Conservation (phyloP, 306 rosid genomes). For the Albizia julibrissin region DNA sequence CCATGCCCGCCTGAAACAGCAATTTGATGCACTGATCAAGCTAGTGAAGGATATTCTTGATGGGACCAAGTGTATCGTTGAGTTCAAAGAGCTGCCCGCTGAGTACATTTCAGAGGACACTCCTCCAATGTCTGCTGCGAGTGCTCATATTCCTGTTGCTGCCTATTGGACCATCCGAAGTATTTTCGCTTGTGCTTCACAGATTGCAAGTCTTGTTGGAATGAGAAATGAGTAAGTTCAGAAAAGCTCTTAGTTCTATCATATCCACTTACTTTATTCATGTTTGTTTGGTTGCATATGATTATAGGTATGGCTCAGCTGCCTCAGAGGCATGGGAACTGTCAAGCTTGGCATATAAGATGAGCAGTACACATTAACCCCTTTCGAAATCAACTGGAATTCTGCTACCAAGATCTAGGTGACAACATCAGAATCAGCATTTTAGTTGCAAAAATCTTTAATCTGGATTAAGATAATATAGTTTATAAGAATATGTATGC, state of each 20-base stretch:
- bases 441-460: not conserved
- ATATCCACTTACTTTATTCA: not conserved
- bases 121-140: slow-evolving; percentile 42
- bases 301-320: slow-evolving; percentile 41
- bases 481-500: not conserved
- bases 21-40: slow-evolving; percentile 40
- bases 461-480: not conserved
- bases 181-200: slow-evolving; percentile 48
- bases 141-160: slow-evolving; percentile 53
- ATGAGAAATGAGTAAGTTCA: slow-evolving; percentile 47
- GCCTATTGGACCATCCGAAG: slow-evolving; percentile 57
- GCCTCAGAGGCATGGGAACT: slow-evolving; percentile 55
- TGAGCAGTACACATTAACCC: slow-evolving; percentile 42
- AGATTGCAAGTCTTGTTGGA: slow-evolving; percentile 43
- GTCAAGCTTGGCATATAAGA: slow-evolving; percentile 58
- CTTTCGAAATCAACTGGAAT: slow-evolving; percentile 43
- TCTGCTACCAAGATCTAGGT: slow-evolving; percentile 50
- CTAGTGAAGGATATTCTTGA: slow-evolving; percentile 39
- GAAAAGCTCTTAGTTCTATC: not conserved
- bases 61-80: slow-evolving; percentile 42
- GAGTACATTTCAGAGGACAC: slow-evolving; percentile 51
- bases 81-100: slow-evolving; percentile 40
- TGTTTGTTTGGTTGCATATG: too few relatives aligned
- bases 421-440: not conserved
- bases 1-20: slow-evolving; percentile 38